Evolutionary conservation across 257 asterid species (phyloP).

Genomic region (Salvia miltiorrhiza): DNA sequence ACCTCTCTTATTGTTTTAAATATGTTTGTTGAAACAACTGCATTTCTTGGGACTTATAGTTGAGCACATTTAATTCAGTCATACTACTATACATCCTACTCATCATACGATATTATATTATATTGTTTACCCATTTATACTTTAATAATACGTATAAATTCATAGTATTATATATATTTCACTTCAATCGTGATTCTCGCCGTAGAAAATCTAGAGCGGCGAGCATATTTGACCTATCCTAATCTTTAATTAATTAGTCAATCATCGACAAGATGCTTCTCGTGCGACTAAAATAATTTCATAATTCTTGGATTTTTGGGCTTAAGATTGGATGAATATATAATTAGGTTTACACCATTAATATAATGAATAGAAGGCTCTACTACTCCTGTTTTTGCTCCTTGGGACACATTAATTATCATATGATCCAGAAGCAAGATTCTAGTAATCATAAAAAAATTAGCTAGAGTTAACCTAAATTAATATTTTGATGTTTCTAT

Average conservation of each 20-base stretch:
- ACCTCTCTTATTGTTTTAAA: constrained; percentile 32
- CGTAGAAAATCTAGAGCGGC: background rate
- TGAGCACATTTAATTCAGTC: constrained; percentile 27
- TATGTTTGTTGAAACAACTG: constrained; percentile 55
- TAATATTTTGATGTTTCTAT: constrained; percentile 66
- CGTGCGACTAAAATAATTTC: constrained; percentile 29
- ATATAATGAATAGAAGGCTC: constrained; percentile 56
- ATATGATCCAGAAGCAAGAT: constrained; percentile 39
- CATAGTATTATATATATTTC: too few relatives aligned
- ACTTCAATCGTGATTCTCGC: too few relatives aligned
- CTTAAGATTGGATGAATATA: constrained; percentile 28
- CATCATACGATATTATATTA: background rate
- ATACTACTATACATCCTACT: background rate
- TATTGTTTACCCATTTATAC: background rate
- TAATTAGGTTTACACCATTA: constrained; percentile 30
- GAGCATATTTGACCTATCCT: constrained; percentile 21
- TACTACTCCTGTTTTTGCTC: constrained; percentile 38
- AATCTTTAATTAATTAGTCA: constrained; percentile 11
- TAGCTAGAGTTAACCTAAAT: constrained; percentile 35
- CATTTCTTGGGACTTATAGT: constrained; percentile 32
- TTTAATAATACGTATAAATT: too few relatives aligned
- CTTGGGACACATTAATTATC: constrained; percentile 79
- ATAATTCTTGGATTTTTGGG: constrained; percentile 26
- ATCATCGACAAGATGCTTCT: constrained; percentile 38
- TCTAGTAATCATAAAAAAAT: constrained; percentile 38